Evolutionary conservation across 2,329 filamentous ascomycete species (phyloP), one percentile per base, ranked within the genome.

Genomic region (Apiospora hydei): DNA sequence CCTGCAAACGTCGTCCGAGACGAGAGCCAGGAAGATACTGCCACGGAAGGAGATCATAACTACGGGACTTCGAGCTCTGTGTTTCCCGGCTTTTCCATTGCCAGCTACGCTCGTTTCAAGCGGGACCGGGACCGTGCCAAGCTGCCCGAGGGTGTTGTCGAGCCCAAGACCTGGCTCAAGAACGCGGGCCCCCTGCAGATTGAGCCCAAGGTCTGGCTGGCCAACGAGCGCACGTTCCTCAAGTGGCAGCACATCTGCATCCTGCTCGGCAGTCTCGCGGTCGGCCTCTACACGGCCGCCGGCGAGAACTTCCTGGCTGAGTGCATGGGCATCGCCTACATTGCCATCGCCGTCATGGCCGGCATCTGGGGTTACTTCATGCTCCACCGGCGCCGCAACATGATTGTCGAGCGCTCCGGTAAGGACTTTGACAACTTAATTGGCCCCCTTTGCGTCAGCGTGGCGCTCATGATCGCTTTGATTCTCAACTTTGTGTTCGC

Each of bases 191-290:
- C 95, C 47, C 89, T 98, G 75, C 93, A 95, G 80, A 94, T 99
- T 72, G 96, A 99, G 84, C 95, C 94, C 74, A 99, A 99, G 84
- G 96, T 99, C 43, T 99, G 96, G 96, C 91, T 99, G 72, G 96
- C 96, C 71, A 99, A 99, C 83, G 96, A 99, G 84, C 92, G 96
- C 74, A 99, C 96, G 0, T 99, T 98, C 81, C 92, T 99, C 82
- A 98, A 98, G 83, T 99, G 96, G 96, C 94, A 98, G 85, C 95
- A 98, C 82, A 95, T 99, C 78, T 92, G 91, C 74, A 90, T 99
- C 68, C 87, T 99, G 18, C 90, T 99, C 34, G 95, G 95, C 49
- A 91, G 92, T 30, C 84, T 99, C 43, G 94, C 94, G 0, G 85
- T 99, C 16, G 94, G 92, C 30, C 85, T 99, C 41, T 98, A 96